Evolutionary conservation across 2,329 filamentous ascomycete species (phyloP), one percentile per base, ranked within the genome.

Genomic region (Colletotrichum tofieldiae): DNA sequence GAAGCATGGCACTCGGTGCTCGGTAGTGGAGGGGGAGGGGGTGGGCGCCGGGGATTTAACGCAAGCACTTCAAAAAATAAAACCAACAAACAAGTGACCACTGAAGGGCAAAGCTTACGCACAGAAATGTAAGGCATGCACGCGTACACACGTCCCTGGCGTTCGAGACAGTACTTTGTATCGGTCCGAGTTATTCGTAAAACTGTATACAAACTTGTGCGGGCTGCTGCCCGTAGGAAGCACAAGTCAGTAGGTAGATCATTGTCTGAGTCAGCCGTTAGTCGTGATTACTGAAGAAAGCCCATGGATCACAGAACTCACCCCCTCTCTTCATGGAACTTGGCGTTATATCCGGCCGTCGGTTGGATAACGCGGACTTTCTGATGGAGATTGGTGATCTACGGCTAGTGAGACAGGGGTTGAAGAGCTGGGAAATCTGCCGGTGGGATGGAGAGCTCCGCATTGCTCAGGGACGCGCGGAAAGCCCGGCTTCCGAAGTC

Each of bases 211-310:
- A 35, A 58, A 55, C 18, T 32, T n/a, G 11, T 6, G 41, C 26
- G 35, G 45, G 35, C 4, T 43, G 35, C 4, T 43, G 26, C 26
- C 6, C 20, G n/a, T 20, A 37, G 56, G 16, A 23, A 47, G 61
- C 37, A 18, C 20, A 32, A 54, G 52, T 20, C 41, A 58, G 1
- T 23, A 23, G n/a, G 51, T 39, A 26, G 51, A 49, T 43, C 45
- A 41, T 9, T 41, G 16, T 56, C 49, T 67, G 68, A 67, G 32
- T 71, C 68, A 62, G 58, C 37, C 0, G 26, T 35, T 65, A 65
- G 45, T 29, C 35, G 16, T 51, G 55, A n/a, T 37, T 66, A 41
- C 32, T 49, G 51, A 65, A 23, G 37, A 58, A 56, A 18, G 39
- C 18, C 26, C 20, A 65, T 65, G 23, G 12, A 37, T 26, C 29